Base-by-base conservation (phyloP, 805 yeast species). In the Wickerhamomyces rabaulensis region DNA sequence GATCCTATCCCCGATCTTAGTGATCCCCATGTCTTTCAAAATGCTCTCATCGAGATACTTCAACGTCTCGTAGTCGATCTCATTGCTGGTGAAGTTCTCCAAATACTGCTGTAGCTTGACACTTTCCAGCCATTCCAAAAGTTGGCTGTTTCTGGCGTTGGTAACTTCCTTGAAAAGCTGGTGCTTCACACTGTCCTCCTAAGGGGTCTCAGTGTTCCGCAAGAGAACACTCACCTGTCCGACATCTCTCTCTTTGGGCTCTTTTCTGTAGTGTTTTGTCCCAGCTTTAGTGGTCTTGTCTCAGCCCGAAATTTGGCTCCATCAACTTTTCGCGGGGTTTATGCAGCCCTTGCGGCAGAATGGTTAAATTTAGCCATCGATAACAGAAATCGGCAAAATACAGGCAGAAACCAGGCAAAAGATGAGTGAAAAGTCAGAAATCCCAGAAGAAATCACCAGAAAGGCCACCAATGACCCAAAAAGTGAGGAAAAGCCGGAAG, bases 1-100 rank as follows among this genome's bases (percentile, higher is more conserved):
- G 19, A 92, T 70, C 23, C 97, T 69, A 62, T 94, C 98, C 1
- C 98, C 97, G 15, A 92, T 78, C 52, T 79, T 84, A n/a, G 56
- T 52, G 10, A 92, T 64, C 0, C 96, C 96, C 10, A 94, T 61
- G 47, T 84, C 94, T 41, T 74, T 77, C 46, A 92, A 72, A 1
- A 89, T 78, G 7, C 66, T 70, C 39, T 75, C 71, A 56, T 87
- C 96, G n/a, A 71, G 29, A 42, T 53, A 63, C 16, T 56, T 58
- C 9, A 71, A 37, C 6, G 61, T 57, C 1, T 59, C 61, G 22
- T 47, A 53, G 1, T 52, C 42, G 16, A 60, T 53, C 6, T 52
- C 49, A 45, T 52, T 54, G 17, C 53, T 52, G 20, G 19, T 19
- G 44, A 51, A 51, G 3, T n/a, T 10, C 1, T 27, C 33, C 1